A percentile compares a stretch with the other conserved stretches of the same genome.
phyloP scores from a whole-genome alignment of 345 rosid species.

The Rhizophora apiculata region DNA sequence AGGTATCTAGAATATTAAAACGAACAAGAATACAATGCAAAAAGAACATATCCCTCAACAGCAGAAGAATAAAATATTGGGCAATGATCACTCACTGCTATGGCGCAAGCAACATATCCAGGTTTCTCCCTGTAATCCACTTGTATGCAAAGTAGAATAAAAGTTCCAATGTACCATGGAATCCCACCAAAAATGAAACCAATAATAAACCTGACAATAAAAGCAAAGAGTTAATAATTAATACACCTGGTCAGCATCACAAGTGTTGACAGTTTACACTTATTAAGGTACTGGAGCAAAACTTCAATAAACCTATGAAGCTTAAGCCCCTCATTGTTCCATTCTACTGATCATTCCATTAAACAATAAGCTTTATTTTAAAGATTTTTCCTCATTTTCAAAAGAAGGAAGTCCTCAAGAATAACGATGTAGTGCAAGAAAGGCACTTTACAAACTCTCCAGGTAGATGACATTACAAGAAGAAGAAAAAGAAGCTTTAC shows the following conservation, averaged over 20 bases:
- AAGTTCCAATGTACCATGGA: constrained; percentile 81
- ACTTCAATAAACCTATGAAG: too few relatives aligned
- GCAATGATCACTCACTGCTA: constrained; percentile 53
- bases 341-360: too few relatives aligned
- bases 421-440: too few relatives aligned
- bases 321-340: too few relatives aligned
- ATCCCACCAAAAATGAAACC: constrained; percentile 86
- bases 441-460: too few relatives aligned
- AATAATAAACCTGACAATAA: constrained; percentile 50
- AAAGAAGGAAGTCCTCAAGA: too few relatives aligned
- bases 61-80: neutral
- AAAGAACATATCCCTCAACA: neutral
- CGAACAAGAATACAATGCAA: neutral
- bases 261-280: too few relatives aligned
- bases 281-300: too few relatives aligned
- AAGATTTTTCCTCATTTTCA: too few relatives aligned
- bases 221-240: neutral
- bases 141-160: constrained; percentile 46
- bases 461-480: too few relatives aligned
- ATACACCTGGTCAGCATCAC: neutral
- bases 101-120: constrained; percentile 73
- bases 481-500: too few relatives aligned
- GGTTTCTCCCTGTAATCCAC: constrained; percentile 80
- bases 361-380: too few relatives aligned
- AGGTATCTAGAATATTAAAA: neutral